These are phyloP conservation scores for Heracleum sosnowskyi DNA, from an alignment of 129 eudicot genomes.

Conservation along the genomic window DNA sequence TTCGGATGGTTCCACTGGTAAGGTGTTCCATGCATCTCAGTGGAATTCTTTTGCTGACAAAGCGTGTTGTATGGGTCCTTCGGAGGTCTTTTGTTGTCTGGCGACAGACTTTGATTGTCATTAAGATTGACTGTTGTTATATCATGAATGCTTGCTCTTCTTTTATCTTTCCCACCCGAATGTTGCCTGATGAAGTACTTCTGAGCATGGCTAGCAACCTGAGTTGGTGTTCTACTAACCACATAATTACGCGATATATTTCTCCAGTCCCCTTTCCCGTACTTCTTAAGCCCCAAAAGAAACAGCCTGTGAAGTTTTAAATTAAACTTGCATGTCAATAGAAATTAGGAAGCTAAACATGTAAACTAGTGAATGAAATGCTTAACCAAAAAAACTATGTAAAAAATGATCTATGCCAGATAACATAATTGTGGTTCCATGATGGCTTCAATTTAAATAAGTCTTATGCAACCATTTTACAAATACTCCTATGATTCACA, in stretches of 20 bases:
- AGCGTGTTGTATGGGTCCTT: constrained; percentile 27
- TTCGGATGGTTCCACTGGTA: constrained; percentile 56
- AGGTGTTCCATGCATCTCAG: constrained; percentile 29
- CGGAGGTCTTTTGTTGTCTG: constrained; percentile 39
- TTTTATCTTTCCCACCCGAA: constrained; percentile 89
- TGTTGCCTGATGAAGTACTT: constrained; percentile 93
- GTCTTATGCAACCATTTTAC: background rate
- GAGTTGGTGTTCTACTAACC: constrained; percentile 82
- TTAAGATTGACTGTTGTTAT: constrained; percentile 74
- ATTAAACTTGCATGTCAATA: constrained; percentile 14
- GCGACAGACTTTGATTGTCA: constrained; percentile 41
- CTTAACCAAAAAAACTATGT: background rate
- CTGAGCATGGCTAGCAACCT: constrained; percentile 98
- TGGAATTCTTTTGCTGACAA: constrained; percentile 18
- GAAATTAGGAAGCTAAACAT: constrained; percentile 6
- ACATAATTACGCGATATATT: constrained; percentile 87
- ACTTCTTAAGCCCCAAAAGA: constrained; percentile 87
- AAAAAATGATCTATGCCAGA: background rate
- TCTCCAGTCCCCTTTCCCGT: constrained; percentile 98
- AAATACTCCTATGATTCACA: background rate
- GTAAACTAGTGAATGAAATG: background rate
- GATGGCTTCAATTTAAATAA: background rate
- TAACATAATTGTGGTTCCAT: background rate
- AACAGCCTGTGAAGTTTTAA: constrained; percentile 53
- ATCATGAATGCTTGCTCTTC: constrained; percentile 95